Conservation (phyloP, 2,329 filamentous ascomycete genomes). For the Fusarium buharicum region DNA sequence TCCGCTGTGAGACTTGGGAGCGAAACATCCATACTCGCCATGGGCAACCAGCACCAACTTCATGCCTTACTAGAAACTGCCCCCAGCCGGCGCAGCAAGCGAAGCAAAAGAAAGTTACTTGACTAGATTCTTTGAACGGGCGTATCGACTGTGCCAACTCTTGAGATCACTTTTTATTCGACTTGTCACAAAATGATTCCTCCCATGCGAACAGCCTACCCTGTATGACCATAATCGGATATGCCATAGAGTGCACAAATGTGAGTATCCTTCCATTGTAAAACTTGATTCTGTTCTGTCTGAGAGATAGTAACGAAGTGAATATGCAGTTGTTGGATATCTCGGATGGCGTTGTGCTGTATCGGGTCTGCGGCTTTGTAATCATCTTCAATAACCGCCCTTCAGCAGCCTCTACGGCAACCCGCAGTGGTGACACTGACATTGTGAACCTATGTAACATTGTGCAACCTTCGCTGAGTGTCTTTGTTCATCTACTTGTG, state of each 20-base stretch:
- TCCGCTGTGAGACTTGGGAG: conserved; percentile 33
- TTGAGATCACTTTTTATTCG: background rate
- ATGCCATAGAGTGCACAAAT: background rate
- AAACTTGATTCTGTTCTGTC: background rate
- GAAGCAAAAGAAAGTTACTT: background rate
- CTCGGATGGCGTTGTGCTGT: conserved; percentile 28
- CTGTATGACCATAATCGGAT: background rate
- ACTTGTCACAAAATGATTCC: conserved; percentile 13
- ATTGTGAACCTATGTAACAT: conserved; percentile 1
- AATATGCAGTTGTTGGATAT: conserved; percentile 14
- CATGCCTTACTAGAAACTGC: background rate
- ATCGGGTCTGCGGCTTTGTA: conserved; percentile 9
- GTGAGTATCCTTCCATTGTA: background rate
- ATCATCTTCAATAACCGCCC: conserved; percentile 1
- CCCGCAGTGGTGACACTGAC: conserved; percentile 23
- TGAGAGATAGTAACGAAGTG: background rate
- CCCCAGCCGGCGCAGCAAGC: background rate
- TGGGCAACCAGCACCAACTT: conserved; percentile 2
- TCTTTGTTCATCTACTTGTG: background rate
- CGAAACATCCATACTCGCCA: conserved; percentile 4
- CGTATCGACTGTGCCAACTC: background rate
- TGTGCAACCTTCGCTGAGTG: background rate
- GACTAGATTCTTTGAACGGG: background rate
- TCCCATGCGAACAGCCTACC: no score
- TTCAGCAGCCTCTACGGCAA: conserved; percentile 17